Base-by-base conservation (phyloP, 129 eudicot genomes). In the Saposhnikovia divaricata region DNA sequence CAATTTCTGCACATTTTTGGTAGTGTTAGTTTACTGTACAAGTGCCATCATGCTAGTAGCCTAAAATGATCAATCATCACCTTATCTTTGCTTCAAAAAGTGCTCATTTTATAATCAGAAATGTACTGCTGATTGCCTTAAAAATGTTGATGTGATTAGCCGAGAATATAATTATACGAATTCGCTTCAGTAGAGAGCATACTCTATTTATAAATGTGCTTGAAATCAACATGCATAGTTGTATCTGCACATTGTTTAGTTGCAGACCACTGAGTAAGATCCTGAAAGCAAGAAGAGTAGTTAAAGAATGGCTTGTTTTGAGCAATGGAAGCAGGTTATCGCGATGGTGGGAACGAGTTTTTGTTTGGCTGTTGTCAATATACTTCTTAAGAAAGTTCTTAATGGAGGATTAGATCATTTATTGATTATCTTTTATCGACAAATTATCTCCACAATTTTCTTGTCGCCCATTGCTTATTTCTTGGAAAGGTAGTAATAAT, bases 361-460 rank as follows among this genome's bases (percentile, higher is more conserved):
- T 51, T 69, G 78, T 53, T 72, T 90, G 61, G 85, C 94, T 38
- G 4, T 82, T 34, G 77, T 84, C 19, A 84, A 90, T 72, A 66
- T 90, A 55, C 83, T 90, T 43, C 57, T 88, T 72, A 90, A 90
- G 86, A 83, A 83, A 78, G 87, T 80, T n/a, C 83, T 90, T 28
- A 76, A 37, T 78, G 83, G 77, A 31, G 95, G 95, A 14, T 50
- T 78, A 75, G 66, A 75, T 80, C 86, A 75, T 69, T 72, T 86
- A 55, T 63, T 88, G 18, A 71, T 86, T 14, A 51, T 90, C 71
- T 76, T 81, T 5, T 90, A 88, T 77, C 61, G 94, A 45, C 90
- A 84, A 70, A 23, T 75, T 11, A 80, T 87, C 53, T 76, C 88
- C 37, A 53, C 88, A 5, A 38, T 88, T 11, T 82, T 86, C 80